A percentile compares a stretch with the other conserved stretches of the same genome.
phyloP scores from a whole-genome alignment of 1,284 basidiomycete species.

The Neonothopanus nambi region DNA sequence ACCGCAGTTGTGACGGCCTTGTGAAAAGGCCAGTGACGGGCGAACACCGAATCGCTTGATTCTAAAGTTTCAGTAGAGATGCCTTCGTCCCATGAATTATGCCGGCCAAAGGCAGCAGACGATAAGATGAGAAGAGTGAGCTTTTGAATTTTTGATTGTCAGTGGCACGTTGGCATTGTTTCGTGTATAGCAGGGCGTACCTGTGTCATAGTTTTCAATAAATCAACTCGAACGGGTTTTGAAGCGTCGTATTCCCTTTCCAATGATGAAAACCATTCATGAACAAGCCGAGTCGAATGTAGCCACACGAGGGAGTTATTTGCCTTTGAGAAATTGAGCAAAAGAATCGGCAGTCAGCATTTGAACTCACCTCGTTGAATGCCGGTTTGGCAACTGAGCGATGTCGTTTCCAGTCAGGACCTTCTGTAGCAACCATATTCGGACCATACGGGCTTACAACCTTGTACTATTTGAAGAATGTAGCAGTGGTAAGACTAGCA shows the following conservation, averaged over 20 bases:
- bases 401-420: constrained; percentile 44
- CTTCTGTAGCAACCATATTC: constrained; percentile 44
- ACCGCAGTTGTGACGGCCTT: constrained; percentile 27
- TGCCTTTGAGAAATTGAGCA: constrained; percentile 27
- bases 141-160: too few relatives aligned
- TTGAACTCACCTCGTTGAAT: constrained; percentile 35
- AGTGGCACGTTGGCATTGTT: too few relatives aligned
- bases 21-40: constrained; percentile 30
- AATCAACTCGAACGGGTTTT: constrained; percentile 27
- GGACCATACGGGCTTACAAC: constrained; percentile 36
- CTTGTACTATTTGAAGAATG: constrained; percentile 29
- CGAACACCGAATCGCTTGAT: too few relatives aligned
- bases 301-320: constrained; percentile 47
- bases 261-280: constrained; percentile 45
- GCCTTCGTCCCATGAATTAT: constrained; percentile 33
- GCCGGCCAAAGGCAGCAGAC: constrained; percentile 43
- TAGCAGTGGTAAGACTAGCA: neutral
- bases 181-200: constrained; percentile 16
- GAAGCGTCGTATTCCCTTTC: constrained; percentile 19
- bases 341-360: constrained; percentile 10
- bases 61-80: constrained; percentile 26
- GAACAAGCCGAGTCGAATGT: constrained; percentile 39
- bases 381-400: constrained; percentile 40
- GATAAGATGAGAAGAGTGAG: constrained; percentile 41
- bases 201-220: constrained; percentile 30